phyloP scores from a whole-genome alignment of 306 rosid genomes.

The Fagus crenata region DNA sequence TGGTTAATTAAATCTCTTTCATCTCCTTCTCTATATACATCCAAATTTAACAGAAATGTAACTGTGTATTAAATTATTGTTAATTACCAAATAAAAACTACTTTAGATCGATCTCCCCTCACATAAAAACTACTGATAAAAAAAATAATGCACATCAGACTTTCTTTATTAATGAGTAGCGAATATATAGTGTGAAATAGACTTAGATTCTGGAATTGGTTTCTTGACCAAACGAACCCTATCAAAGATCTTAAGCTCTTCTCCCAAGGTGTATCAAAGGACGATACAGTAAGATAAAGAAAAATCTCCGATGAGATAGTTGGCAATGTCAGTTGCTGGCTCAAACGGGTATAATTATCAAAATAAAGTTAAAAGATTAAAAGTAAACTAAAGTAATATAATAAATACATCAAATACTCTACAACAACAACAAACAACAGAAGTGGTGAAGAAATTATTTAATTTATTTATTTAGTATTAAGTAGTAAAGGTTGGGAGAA shows the following conservation, averaged over 20 bases:
- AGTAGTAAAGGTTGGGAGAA: constrained; percentile 28
- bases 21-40: too few species aligned
- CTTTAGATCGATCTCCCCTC: too few species aligned
- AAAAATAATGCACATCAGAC: constrained; percentile 26
- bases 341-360: constrained; percentile 55
- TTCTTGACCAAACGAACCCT: constrained; percentile 57
- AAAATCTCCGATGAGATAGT: constrained; percentile 44
- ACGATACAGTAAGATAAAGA: constrained; percentile 54
- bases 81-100: too few species aligned
- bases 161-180: too few species aligned
- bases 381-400: constrained; percentile 17
- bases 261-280: constrained; percentile 55
- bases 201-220: constrained; percentile 48
- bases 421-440: constrained; percentile 1
- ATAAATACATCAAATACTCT: constrained; percentile 24
- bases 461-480: too few species aligned
- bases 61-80: too few species aligned
- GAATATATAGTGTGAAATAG: constrained; percentile 34
- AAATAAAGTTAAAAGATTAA: constrained; percentile 8
- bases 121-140: neutral
- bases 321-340: constrained; percentile 83
- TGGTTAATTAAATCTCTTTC: too few species aligned
- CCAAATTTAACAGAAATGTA: too few species aligned
- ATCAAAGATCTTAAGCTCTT: constrained; percentile 52
- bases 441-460: constrained; percentile 1